Conservation (phyloP, 805 yeast species). For the Lipomyces anomalus region DNA sequence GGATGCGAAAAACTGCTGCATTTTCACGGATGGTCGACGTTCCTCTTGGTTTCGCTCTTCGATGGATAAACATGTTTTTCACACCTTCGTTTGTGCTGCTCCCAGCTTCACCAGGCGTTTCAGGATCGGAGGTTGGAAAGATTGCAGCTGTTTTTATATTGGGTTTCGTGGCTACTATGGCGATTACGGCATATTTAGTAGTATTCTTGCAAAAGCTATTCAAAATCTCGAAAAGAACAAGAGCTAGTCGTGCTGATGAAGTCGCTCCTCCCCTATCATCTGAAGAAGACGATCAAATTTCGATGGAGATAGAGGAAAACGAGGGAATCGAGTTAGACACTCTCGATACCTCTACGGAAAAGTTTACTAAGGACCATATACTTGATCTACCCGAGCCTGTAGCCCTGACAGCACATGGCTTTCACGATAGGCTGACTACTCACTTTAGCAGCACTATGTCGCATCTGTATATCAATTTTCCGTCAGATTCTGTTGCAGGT, state of each 20-base stretch:
- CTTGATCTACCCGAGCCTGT: neutral
- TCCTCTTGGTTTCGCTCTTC: constrained; percentile 61
- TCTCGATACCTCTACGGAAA: too few species aligned
- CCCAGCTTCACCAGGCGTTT: constrained; percentile 60
- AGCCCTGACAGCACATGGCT: too few species aligned
- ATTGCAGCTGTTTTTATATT: constrained; percentile 68
- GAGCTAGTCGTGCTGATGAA: constrained; percentile 27
- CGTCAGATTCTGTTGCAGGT: too few species aligned
- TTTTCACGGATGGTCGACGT: constrained; percentile 37
- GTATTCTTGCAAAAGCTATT: constrained; percentile 38
- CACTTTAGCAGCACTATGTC: too few species aligned
- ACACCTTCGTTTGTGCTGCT: constrained; percentile 70
- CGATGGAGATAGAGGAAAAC: neutral
- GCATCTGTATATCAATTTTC: too few species aligned
- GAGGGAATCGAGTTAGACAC: neutral
- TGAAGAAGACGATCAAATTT: constrained; percentile 1
- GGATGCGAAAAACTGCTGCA: constrained; percentile 30
- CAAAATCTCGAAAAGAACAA: constrained; percentile 25
- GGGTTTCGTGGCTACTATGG: constrained; percentile 53
- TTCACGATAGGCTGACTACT: too few species aligned
- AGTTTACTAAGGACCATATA: too few species aligned
- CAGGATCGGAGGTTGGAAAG: constrained; percentile 62
- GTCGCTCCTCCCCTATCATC: constrained; percentile 9
- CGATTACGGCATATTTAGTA: constrained; percentile 46
- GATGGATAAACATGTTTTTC: constrained; percentile 76